A percentile compares a stretch with the other conserved stretches of the same genome.
phyloP scores from a whole-genome alignment of 2,329 filamentous ascomycete genomes.

The Aureobasidium leucospermi region DNA sequence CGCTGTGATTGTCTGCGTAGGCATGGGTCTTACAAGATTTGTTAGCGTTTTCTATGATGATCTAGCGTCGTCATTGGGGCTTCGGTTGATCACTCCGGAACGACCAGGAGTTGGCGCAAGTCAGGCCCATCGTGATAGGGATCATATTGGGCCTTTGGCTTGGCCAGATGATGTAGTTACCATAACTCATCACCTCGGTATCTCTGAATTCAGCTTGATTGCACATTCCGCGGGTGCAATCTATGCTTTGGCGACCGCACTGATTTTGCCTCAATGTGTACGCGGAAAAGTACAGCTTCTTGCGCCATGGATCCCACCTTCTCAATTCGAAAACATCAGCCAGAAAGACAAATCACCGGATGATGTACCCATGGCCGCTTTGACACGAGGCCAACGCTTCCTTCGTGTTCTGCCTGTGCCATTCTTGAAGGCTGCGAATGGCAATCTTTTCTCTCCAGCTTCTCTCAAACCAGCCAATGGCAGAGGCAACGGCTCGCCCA shows the following conservation, averaged over 20 bases:
- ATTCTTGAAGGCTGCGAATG: slow-evolving; percentile 88
- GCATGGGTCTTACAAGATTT: slow-evolving; percentile 94
- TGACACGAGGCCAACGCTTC: slow-evolving; percentile 87
- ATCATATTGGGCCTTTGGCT: slow-evolving; percentile 70
- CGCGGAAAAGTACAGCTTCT: slow-evolving; percentile 88
- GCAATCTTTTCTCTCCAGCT: slow-evolving; percentile 82
- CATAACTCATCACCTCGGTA: slow-evolving; percentile 85
- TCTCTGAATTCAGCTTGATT: slow-evolving; percentile 91
- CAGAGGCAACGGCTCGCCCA: slow-evolving; percentile 18
- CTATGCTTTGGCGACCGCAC: slow-evolving; percentile 87
- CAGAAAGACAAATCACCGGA: slow-evolving; percentile 25
- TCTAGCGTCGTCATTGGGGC: slow-evolving; percentile 75
- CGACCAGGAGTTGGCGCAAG: slow-evolving; percentile 90
- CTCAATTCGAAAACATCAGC: slow-evolving; percentile 75
- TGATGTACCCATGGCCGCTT: slow-evolving; percentile 62
- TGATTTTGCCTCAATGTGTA: slow-evolving; percentile 94
- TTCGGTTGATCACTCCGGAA: slow-evolving; percentile 89
- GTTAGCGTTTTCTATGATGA: slow-evolving; percentile 98
- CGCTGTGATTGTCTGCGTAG: slow-evolving; percentile 92
- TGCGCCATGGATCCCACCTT: slow-evolving; percentile 95
- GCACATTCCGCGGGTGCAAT: slow-evolving; percentile 97
- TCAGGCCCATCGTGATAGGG: slow-evolving; percentile 72
- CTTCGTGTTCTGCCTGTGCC: slow-evolving; percentile 83
- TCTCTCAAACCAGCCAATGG: slow-evolving; percentile 27
- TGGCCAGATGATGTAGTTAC: slow-evolving; percentile 94